Percentiles rank a stretch among this genome's conserved stretches.
Conservation (phyloP, 2,329 filamentous ascomycete species). For the Pseudocercospora pini-densiflorae region DNA sequence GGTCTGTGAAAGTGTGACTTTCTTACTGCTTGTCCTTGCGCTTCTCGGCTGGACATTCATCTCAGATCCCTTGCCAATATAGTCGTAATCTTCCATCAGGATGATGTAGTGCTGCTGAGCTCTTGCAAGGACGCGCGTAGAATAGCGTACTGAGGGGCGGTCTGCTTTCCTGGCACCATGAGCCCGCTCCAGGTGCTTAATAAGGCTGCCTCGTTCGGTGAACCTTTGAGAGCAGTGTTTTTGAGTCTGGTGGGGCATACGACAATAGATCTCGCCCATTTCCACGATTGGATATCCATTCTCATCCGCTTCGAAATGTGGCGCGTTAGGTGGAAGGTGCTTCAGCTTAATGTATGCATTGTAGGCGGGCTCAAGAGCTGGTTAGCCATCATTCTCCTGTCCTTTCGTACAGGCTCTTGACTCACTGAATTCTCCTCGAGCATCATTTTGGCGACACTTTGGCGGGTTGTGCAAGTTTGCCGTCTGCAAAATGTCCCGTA, state of each 20-base stretch:
- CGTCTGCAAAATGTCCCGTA: too few species aligned
- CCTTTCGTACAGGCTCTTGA: too few species aligned
- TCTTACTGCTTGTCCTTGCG: too few species aligned
- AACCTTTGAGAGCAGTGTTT: background rate
- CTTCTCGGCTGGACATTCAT: too few species aligned
- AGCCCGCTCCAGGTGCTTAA: background rate
- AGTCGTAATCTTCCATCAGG: background rate
- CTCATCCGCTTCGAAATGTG: background rate
- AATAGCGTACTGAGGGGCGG: background rate
- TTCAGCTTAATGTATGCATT: too few species aligned
- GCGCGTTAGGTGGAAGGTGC: background rate
- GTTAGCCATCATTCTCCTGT: too few species aligned
- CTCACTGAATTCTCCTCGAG: too few species aligned
- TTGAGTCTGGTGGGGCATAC: background rate
- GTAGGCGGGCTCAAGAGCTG: too few species aligned
- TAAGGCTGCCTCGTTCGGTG: background rate
- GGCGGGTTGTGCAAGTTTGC: too few species aligned
- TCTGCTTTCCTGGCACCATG: background rate
- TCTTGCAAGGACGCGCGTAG: background rate
- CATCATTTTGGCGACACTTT: too few species aligned
- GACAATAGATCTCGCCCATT: slow-evolving; percentile 8
- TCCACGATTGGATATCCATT: slow-evolving; percentile 8
- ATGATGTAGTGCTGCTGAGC: background rate
- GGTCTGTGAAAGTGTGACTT: too few species aligned
- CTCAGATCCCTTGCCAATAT: background rate